phyloP scores from a whole-genome alignment of 2,329 filamentous ascomycete genomes.

The Diaporthe destruens region DNA sequence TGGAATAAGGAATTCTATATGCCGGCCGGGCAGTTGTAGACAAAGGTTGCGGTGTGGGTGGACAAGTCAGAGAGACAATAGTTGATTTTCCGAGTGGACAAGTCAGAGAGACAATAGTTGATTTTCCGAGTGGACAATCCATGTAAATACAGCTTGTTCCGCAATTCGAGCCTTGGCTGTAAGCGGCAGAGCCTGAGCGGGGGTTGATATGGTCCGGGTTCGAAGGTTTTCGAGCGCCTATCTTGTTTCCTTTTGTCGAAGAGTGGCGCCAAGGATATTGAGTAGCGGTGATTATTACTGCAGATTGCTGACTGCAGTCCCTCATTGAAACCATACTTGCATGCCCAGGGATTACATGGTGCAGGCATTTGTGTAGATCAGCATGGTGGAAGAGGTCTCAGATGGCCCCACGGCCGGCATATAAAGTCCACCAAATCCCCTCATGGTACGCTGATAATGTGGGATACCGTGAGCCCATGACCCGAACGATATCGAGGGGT shows the following conservation, averaged over 20 bases:
- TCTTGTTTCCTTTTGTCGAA: background rate
- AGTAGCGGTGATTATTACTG: background rate
- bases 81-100: background rate
- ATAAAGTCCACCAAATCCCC: background rate
- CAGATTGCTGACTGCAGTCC: constrained; percentile 22
- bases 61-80: background rate
- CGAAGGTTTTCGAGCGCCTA: background rate
- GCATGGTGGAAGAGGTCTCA: background rate
- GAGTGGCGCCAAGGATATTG: background rate
- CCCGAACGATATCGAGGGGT: background rate
- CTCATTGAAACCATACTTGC: background rate
- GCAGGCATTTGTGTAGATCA: background rate
- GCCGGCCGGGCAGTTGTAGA: background rate
- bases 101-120: background rate
- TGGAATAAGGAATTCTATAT: background rate
- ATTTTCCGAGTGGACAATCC: background rate
- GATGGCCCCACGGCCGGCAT: background rate
- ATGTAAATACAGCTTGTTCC: background rate
- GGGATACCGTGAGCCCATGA: background rate
- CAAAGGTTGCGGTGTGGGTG: background rate
- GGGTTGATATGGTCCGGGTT: background rate
- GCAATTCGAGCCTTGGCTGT: background rate
- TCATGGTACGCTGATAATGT: background rate
- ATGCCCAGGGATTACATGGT: background rate
- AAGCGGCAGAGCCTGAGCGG: background rate